phyloP scores from a whole-genome alignment of 495 filamentous ascomycete species.

The Lentithecium fluviatile region DNA sequence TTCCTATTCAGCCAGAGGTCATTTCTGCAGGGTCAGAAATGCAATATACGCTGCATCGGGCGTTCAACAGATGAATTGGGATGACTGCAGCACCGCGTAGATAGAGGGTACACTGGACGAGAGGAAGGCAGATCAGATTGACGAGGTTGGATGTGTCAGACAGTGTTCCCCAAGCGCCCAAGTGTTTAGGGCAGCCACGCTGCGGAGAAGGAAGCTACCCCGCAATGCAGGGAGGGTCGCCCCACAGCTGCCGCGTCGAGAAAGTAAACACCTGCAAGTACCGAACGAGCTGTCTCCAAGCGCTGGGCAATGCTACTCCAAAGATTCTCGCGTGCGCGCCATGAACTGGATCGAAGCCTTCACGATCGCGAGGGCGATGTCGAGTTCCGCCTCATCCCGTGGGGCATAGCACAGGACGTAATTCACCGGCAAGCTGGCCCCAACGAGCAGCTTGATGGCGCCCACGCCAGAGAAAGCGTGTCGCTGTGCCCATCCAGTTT shows the following conservation, averaged over 20 bases:
- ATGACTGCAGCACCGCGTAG: neutral
- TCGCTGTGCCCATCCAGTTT: conserved; percentile 80
- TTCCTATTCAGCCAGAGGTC: neutral
- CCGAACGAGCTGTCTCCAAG: neutral
- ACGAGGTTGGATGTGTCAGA: neutral
- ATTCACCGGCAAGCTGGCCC: conserved; percentile 49
- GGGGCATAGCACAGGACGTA: conserved; percentile 86
- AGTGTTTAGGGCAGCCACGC: conserved; percentile 3
- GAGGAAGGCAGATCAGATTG: neutral
- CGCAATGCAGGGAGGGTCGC: conserved; percentile 3
- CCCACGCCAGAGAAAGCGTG: conserved; percentile 70
- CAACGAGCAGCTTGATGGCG: conserved; percentile 51
- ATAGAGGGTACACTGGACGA: neutral
- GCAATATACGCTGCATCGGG: neutral
- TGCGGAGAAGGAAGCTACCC: conserved; percentile 8
- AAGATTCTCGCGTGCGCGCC: conserved; percentile 7
- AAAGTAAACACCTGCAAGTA: neutral
- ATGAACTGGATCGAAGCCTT: conserved; percentile 23
- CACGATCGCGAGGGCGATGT: conserved; percentile 67
- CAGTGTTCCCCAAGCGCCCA: neutral
- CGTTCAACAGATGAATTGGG: neutral
- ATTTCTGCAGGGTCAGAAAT: neutral
- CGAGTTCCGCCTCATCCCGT: conserved; percentile 64
- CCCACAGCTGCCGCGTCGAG: conserved; percentile 18
- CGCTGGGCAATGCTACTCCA: conserved; percentile 14